phyloP scores from a whole-genome alignment of 805 yeast genomes.

The Ogataea pilisensis region DNA sequence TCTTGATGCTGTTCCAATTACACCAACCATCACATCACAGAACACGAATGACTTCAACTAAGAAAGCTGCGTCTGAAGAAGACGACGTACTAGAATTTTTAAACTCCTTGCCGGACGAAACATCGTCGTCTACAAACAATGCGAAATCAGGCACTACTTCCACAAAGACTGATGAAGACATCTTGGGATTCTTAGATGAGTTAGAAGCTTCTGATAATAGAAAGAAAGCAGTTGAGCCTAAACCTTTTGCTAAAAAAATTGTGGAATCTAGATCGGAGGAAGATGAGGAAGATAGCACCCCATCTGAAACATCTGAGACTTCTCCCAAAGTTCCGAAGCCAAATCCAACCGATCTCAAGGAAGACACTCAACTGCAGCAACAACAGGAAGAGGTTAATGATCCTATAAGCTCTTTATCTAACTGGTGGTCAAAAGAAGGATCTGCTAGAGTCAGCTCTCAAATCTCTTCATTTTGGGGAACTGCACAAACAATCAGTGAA shows the following conservation, averaged over 20 bases:
- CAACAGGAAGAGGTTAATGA: constrained; percentile 33
- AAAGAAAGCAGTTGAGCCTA: not conserved
- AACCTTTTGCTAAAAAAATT: not conserved
- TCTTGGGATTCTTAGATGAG: constrained; percentile 60
- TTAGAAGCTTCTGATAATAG: constrained; percentile 56
- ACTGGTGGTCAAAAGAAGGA: constrained; percentile 75
- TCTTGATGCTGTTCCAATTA: no score
- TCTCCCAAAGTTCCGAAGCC: not conserved
- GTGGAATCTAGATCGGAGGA: constrained; percentile 2
- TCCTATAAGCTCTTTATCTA: constrained; percentile 61
- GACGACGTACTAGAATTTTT: constrained; percentile 78
- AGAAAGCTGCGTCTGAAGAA: constrained; percentile 41
- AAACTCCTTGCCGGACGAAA: constrained; percentile 67
- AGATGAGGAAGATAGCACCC: constrained; percentile 6
- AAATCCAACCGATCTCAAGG: not conserved
- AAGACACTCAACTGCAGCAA: constrained; percentile 1
- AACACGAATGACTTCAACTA: constrained; percentile 8
- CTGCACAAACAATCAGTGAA: constrained; percentile 40
- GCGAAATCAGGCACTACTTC: constrained; percentile 9
- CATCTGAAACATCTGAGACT: constrained; percentile 1
- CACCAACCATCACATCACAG: not conserved
- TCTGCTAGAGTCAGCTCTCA: constrained; percentile 58
- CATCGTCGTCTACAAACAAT: constrained; percentile 1
- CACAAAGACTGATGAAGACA: constrained; percentile 44
- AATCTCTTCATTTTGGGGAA: constrained; percentile 65